Percentiles rank a stretch among this genome's conserved stretches.
These are phyloP conservation scores for Amborella trichopoda DNA, from an alignment of 164 flowering plant genomes.

Conservation along the genomic window DNA sequence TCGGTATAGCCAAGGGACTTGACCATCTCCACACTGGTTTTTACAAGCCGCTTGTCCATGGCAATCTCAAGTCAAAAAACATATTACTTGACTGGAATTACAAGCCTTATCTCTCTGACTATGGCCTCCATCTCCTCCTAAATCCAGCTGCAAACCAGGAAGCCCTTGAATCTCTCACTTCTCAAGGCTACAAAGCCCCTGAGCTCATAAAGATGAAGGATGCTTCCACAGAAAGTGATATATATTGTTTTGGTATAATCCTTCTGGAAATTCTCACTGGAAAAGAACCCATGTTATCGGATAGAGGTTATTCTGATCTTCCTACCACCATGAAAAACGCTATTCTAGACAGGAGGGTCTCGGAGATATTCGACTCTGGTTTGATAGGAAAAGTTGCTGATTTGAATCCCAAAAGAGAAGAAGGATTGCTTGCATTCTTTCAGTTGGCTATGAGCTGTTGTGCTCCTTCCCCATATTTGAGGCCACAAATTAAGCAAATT, in stretches of 20 bases:
- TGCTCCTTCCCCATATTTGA: constrained; percentile 69
- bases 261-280: constrained; percentile 78
- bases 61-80: constrained; percentile 83
- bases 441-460: constrained; percentile 92
- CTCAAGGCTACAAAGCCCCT: constrained; percentile 87
- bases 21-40: constrained; percentile 68
- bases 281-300: constrained; percentile 43
- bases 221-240: constrained; percentile 48
- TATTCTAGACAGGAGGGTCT: constrained; percentile 36
- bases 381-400: constrained; percentile 23
- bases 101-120: constrained; percentile 62
- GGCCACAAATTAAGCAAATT: constrained; percentile 63
- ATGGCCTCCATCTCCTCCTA: constrained; percentile 58
- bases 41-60: constrained; percentile 60
- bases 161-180: constrained; percentile 65
- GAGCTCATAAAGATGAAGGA: constrained; percentile 94
- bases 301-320: constrained; percentile 41
- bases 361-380: constrained; percentile 51
- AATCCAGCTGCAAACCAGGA: constrained; percentile 60
- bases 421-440: constrained; percentile 47
- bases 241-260: constrained; percentile 78
- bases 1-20: constrained; percentile 64
- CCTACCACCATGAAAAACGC: constrained; percentile 57
- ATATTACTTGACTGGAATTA: constrained; percentile 41
- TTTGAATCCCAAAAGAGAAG: constrained; percentile 30